phyloP scores from a whole-genome alignment of 139 green algal genomes.

The Nannochloris sp. region DNA sequence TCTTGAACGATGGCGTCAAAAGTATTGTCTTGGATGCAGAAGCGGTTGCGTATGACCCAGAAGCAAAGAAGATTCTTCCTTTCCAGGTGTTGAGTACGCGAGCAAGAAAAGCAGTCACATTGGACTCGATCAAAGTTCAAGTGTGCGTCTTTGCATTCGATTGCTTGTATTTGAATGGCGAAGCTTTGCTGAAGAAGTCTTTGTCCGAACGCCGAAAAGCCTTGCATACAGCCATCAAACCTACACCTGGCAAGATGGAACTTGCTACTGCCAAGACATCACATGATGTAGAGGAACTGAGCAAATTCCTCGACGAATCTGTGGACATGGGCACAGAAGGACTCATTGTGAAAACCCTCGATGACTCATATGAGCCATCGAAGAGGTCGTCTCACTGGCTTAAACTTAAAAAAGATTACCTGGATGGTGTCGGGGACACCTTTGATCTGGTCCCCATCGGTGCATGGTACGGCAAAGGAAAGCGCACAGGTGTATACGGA shows the following conservation, averaged over 20 bases:
- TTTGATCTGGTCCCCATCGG: slow-evolving; percentile 91
- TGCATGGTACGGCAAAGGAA: slow-evolving; percentile 76
- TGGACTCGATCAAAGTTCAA: slow-evolving; percentile 77
- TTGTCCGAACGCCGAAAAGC: slow-evolving; percentile 66
- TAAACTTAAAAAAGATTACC: slow-evolving; percentile 99
- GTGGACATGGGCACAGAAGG: slow-evolving; percentile 83
- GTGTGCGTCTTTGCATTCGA: slow-evolving; percentile 92
- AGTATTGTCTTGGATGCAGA: slow-evolving; percentile 87
- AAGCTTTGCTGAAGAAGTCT: slow-evolving; percentile 60
- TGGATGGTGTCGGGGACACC: slow-evolving; percentile 86
- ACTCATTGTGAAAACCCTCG: slow-evolving; percentile 90
- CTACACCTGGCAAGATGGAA: slow-evolving; percentile 60
- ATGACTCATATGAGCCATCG: slow-evolving; percentile 78
- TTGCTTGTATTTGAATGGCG: slow-evolving; percentile 91
- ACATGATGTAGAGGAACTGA: slow-evolving; percentile 78
- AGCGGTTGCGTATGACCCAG: slow-evolving; percentile 78
- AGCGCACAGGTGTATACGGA: slow-evolving; percentile 80
- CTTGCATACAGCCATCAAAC: slow-evolving; percentile 54
- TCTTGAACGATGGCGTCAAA: slow-evolving; percentile 23
- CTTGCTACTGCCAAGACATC: slow-evolving; percentile 72
- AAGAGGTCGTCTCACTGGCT: slow-evolving; percentile 84
- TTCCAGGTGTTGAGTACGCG: slow-evolving; percentile 89
- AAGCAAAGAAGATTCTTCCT: slow-evolving; percentile 71
- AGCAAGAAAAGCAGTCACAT: slow-evolving; percentile 79
- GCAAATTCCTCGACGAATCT: slow-evolving; percentile 81